A percentile compares a stretch with the other conserved stretches of the same genome.
These are phyloP conservation scores for Boletus smithii DNA, from an alignment of 1,284 basidiomycete genomes.

Conservation along the genomic window DNA sequence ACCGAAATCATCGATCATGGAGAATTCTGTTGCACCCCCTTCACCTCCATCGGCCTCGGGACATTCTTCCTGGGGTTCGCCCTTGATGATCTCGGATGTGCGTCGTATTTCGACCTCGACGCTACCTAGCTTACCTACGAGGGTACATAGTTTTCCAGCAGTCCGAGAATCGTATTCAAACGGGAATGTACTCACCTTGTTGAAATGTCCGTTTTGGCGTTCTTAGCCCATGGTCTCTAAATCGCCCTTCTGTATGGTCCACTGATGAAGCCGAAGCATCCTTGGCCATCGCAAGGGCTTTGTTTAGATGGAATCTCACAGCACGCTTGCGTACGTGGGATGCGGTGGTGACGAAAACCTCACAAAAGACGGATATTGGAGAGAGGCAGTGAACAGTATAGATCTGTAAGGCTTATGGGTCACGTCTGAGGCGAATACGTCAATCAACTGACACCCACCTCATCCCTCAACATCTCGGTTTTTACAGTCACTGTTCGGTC, in stretches of 20 bases:
- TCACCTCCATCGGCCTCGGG: background rate
- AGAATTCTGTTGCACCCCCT: conserved; percentile 1
- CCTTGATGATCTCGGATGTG: conserved; percentile 6
- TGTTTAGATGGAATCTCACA: conserved; percentile 17
- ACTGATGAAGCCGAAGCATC: conserved; percentile 11
- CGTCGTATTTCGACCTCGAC: conserved; percentile 22
- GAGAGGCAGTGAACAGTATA: conserved; percentile 21
- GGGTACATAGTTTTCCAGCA: background rate
- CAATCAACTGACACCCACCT: conserved; percentile 10
- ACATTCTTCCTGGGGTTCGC: background rate
- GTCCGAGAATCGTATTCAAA: background rate
- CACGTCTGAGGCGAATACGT: background rate
- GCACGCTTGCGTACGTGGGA: conserved; percentile 2
- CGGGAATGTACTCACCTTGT: background rate
- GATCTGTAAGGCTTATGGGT: conserved; percentile 2
- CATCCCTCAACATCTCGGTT: conserved; percentile 10
- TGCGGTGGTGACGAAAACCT: conserved; percentile 11
- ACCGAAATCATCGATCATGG: conserved; percentile 17
- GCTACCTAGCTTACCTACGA: conserved; percentile 8
- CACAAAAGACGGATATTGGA: conserved; percentile 15
- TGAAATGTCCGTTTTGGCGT: conserved; percentile 6
- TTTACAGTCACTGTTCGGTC: conserved; percentile 12
- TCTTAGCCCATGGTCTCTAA: conserved; percentile 9
- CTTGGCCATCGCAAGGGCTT: background rate
- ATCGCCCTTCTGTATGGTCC: background rate